phyloP scores from a whole-genome alignment of 2,329 filamentous ascomycete species.

The Phaeosphaeriaceae sp. region DNA sequence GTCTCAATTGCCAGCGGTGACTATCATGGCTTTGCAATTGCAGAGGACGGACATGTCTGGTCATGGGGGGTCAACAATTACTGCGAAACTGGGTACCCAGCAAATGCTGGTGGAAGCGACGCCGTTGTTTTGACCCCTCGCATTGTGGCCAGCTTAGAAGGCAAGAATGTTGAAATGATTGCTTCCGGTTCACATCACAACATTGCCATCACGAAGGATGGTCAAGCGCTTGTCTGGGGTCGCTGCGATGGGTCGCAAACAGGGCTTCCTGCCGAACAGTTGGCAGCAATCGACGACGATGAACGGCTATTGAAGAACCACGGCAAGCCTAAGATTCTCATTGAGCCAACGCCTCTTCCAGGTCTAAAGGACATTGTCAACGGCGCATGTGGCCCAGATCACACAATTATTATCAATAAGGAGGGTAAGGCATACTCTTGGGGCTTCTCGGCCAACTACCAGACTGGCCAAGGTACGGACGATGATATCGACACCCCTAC shows the following conservation, averaged over 20 bases:
- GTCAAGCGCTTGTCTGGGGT: conserved; percentile 66
- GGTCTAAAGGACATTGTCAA: conserved; percentile 62
- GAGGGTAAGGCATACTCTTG: conserved; percentile 76
- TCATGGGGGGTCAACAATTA: conserved; percentile 90
- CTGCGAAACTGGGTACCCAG: conserved; percentile 74
- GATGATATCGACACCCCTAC: conserved; percentile 82
- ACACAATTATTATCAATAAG: conserved; percentile 72
- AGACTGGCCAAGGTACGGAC: conserved; percentile 77
- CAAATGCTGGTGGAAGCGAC: conserved; percentile 69
- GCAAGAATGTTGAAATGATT: conserved; percentile 70
- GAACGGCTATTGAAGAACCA: conserved; percentile 58
- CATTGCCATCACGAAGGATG: conserved; percentile 60
- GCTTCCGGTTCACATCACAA: conserved; percentile 80
- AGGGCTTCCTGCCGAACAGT: conserved; percentile 44
- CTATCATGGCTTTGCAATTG: conserved; percentile 81
- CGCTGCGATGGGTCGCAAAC: conserved; percentile 65
- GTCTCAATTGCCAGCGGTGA: conserved; percentile 71
- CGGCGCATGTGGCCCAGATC: conserved; percentile 72
- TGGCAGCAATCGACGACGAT: conserved; percentile 49
- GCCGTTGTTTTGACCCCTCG: conserved; percentile 72
- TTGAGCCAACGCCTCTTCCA: conserved; percentile 66
- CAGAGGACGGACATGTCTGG: conserved; percentile 72
- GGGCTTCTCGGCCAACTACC: conserved; percentile 82
- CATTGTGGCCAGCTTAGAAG: conserved; percentile 68
- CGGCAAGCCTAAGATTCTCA: conserved; percentile 73